phyloP scores from a whole-genome alignment of 2,329 filamentous ascomycete species.

The Epichloe hybrida region DNA sequence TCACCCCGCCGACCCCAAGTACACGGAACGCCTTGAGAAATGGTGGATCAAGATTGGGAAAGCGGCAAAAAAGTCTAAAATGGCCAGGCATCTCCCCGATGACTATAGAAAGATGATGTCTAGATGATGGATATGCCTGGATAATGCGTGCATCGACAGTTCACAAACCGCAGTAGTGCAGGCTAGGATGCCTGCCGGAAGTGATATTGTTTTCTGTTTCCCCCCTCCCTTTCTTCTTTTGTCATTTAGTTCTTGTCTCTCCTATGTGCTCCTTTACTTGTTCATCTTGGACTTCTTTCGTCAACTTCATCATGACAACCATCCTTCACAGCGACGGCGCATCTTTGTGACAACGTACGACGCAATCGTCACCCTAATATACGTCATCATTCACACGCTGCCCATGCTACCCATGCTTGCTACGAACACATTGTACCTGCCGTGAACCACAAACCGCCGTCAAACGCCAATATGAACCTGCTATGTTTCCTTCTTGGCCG shows the following conservation, averaged over 20 bases:
- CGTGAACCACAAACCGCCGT: constrained; percentile 2
- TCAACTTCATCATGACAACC: background rate
- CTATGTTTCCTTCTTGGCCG: constrained; percentile 16
- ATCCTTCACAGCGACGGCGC: background rate
- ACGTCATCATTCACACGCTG: constrained; percentile 1
- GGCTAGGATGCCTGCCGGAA: background rate
- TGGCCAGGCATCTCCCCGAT: constrained; percentile 20
- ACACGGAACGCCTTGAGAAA: constrained; percentile 14
- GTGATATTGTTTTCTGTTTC: too few species aligned
- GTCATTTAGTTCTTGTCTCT: background rate
- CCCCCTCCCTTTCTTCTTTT: too few species aligned
- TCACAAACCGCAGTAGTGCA: background rate
- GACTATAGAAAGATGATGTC: constrained; percentile 21
- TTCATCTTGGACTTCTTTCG: background rate
- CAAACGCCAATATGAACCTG: constrained; percentile 8
- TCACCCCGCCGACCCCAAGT: constrained; percentile 16
- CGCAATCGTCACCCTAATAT: background rate
- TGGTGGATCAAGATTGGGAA: constrained; percentile 23
- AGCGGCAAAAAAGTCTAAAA: constrained; percentile 21
- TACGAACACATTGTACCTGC: background rate
- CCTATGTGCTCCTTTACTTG: background rate
- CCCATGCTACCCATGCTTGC: too few species aligned
- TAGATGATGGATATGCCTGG: background rate
- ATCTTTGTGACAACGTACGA: background rate
- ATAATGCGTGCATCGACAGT: background rate